These are phyloP conservation scores for Pseudogymnoascus sp. DNA, from an alignment of 2,329 filamentous ascomycete genomes.

Conservation along the genomic window DNA sequence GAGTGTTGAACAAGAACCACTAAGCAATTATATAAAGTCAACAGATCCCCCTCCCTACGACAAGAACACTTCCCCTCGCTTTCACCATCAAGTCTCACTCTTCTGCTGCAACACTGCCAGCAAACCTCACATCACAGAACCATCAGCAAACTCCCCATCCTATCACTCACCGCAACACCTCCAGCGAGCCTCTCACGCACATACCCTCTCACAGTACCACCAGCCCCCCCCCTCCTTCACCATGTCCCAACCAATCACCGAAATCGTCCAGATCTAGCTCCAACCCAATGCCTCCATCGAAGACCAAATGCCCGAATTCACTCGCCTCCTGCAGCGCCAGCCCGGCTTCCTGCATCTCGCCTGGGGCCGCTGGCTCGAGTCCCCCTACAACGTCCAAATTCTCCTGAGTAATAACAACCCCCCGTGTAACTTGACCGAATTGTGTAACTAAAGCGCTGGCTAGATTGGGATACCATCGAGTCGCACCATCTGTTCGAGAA, in stretches of 20 bases:
- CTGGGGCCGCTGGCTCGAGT: not conserved
- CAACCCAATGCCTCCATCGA: not conserved
- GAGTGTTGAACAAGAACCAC: not conserved
- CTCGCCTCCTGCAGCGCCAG: not conserved
- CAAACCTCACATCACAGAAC: not conserved
- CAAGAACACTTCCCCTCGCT: not conserved
- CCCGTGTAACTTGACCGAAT: not conserved
- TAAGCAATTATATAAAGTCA: not conserved
- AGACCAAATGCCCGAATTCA: not conserved
- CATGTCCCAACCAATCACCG: conserved; percentile 8
- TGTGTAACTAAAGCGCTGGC: not conserved
- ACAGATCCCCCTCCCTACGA: not conserved
- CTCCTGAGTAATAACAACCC: not conserved
- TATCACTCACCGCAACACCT: not conserved
- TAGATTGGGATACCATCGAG: not conserved
- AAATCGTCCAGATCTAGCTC: not conserved
- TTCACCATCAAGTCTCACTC: not conserved
- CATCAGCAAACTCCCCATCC: not conserved
- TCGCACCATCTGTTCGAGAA: conserved; percentile 1
- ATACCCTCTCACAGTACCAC: not conserved
- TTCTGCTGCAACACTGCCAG: not conserved
- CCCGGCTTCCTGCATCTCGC: conserved; percentile 5
- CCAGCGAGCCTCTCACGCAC: not conserved
- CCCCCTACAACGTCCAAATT: not conserved
- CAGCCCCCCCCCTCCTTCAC: not conserved